Evolutionary conservation across 2,329 filamentous ascomycete genomes (phyloP).

Genomic region (Berkeleyomyces rouxiae): DNA sequence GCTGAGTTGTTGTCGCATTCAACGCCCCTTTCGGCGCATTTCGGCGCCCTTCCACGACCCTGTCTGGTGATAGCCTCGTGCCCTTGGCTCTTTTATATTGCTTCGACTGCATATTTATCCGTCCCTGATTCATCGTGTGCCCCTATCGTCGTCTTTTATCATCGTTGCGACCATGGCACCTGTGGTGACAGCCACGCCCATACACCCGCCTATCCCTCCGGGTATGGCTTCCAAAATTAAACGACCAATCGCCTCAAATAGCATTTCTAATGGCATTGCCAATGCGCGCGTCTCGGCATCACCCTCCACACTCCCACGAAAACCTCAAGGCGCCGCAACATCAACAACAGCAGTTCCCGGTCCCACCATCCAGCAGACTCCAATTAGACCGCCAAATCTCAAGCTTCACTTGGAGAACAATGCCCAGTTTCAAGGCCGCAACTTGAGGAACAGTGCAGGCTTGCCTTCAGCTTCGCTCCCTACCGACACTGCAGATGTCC

Average conservation of each 20-base stretch:
- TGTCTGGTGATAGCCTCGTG: conserved; percentile 1
- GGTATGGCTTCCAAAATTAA: conserved; percentile 40
- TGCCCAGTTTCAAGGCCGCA: conserved; percentile 27
- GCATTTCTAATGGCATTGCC: conserved; percentile 42
- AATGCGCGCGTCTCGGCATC: conserved; percentile 45
- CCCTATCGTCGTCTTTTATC: background rate
- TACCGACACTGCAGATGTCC: conserved; percentile 25
- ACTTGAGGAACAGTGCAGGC: conserved; percentile 34
- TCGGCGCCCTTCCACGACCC: conserved; percentile 6
- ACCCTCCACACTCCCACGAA: conserved; percentile 39
- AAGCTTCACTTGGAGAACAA: conserved; percentile 27
- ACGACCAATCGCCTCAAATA: conserved; percentile 44
- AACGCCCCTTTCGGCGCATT: conserved; percentile 9
- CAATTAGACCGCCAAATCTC: conserved; percentile 10
- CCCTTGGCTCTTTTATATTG: background rate
- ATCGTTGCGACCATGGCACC: conserved; percentile 31
- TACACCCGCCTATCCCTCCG: conserved; percentile 21
- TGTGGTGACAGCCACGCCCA: conserved; percentile 33
- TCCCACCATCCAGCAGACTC: conserved; percentile 3
- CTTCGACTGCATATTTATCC: background rate
- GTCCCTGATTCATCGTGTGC: background rate
- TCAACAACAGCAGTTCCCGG: conserved; percentile 25
- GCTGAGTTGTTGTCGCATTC: conserved; percentile 5
- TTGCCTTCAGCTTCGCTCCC: conserved; percentile 32
- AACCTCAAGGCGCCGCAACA: conserved; percentile 28